Percentiles rank a stretch among this genome's conserved stretches.
These are phyloP conservation scores for apple (Malus domestica) DNA, from an alignment of 306 rosid species.

Conservation along the genomic window DNA sequence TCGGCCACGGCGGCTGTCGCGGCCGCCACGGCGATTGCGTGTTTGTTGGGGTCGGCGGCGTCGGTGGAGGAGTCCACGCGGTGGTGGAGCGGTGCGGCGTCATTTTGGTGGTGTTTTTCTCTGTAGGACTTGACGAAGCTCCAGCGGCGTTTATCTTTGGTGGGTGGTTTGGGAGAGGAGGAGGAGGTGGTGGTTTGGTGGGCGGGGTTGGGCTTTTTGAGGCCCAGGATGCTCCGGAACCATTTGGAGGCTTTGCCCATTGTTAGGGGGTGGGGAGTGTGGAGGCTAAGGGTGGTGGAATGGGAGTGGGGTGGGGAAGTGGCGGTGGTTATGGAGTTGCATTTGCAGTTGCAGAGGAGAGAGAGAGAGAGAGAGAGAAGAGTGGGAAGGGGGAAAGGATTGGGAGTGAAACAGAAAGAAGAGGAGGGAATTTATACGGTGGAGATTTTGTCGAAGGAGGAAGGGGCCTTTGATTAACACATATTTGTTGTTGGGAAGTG, in stretches of 20 bases:
- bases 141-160: conserved; percentile 57
- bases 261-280: background rate
- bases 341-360: conserved; percentile 8
- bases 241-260: conserved; percentile 83
- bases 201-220: conserved; percentile 21
- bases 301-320: background rate
- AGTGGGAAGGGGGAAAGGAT: background rate
- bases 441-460: conserved; percentile 2
- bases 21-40: conserved; percentile 53
- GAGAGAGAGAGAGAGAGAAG: background rate
- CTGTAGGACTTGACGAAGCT: conserved; percentile 56
- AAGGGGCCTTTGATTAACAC: background rate
- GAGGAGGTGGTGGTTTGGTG: background rate
- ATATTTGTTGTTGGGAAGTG: background rate
- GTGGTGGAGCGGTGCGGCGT: background rate
- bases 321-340: conserved; percentile 8
- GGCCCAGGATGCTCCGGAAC: conserved; percentile 61
- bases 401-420: background rate
- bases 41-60: conserved; percentile 25
- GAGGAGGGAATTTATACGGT: background rate
- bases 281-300: background rate
- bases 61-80: background rate
- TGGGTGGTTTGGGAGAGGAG: conserved; percentile 20
- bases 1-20: conserved; percentile 49
- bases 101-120: conserved; percentile 25